phyloP scores from a whole-genome alignment of 1,284 basidiomycete genomes.

The Anthracocystis panici-leucophaei region DNA sequence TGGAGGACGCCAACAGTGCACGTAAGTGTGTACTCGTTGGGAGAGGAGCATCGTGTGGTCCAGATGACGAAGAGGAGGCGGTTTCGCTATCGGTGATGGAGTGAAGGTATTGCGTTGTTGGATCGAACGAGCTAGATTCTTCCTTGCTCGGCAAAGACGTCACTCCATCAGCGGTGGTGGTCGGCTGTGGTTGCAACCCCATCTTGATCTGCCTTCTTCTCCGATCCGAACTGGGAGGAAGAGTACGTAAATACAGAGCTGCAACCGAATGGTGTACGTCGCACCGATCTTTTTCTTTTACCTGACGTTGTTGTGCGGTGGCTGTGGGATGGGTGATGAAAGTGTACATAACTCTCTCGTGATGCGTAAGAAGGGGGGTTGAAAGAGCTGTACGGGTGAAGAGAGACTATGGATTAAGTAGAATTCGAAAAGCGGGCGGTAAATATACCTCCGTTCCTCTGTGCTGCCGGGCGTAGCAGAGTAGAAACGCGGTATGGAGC shows the following conservation, averaged over 20 bases:
- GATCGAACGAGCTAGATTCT: conserved; percentile 3
- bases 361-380: too few relatives aligned
- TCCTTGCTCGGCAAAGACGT: background rate
- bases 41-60: background rate
- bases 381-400: too few relatives aligned
- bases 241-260: conserved; percentile 30
- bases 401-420: too few relatives aligned
- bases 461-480: too few relatives aligned
- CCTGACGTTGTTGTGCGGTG: background rate
- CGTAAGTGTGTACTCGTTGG: conserved; percentile 63
- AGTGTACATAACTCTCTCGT: conserved; percentile 7
- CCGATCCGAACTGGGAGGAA: background rate
- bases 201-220: background rate
- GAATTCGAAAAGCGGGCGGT: too few relatives aligned
- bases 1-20: conserved; percentile 67
- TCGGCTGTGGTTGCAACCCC: background rate
- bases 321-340: conserved; percentile 1
- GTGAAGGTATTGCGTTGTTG: background rate
- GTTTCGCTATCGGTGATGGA: conserved; percentile 13
- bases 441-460: too few relatives aligned
- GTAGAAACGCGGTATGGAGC: too few relatives aligned
- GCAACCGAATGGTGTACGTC: conserved; percentile 43
- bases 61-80: conserved; percentile 11
- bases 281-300: conserved; percentile 15
- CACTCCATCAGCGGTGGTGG: background rate